Conservation (phyloP, 306 rosid genomes). For the Arachis stenosperma region DNA sequence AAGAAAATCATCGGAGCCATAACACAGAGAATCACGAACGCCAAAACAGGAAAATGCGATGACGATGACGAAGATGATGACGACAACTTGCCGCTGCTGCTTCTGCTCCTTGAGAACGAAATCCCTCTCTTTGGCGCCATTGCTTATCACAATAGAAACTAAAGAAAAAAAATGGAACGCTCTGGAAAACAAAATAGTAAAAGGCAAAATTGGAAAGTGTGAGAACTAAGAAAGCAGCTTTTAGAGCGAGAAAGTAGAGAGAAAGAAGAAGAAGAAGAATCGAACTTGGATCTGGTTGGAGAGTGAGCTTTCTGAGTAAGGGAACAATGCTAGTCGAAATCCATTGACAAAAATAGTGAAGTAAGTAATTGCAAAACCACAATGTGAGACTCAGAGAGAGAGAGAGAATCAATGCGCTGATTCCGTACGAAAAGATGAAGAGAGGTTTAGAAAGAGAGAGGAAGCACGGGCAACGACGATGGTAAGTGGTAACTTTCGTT, state of each 20-base stretch:
- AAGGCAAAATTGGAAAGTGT: background rate
- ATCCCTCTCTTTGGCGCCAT: constrained; percentile 72
- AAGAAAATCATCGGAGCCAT: constrained; percentile 70
- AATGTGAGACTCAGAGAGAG: constrained; percentile 13
- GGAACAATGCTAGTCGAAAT: constrained; percentile 39
- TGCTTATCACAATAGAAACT: constrained; percentile 29
- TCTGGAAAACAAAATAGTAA: background rate
- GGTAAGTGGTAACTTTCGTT: background rate
- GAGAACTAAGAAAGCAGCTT: constrained; percentile 2
- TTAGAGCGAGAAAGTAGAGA: background rate
- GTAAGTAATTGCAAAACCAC: background rate
- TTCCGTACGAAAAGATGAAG: constrained; percentile 9
- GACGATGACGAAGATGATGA: background rate
- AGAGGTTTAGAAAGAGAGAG: constrained; percentile 5
- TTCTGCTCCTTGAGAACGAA: constrained; percentile 47
- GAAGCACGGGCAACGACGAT: background rate
- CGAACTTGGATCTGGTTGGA: background rate
- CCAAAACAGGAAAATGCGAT: constrained; percentile 54
- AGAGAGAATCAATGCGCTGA: constrained; percentile 36
- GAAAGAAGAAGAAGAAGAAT: constrained; percentile 22
- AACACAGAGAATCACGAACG: constrained; percentile 55
- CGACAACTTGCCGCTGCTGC: constrained; percentile 13
- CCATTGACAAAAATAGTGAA: constrained; percentile 24
- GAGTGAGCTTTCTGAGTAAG: constrained; percentile 20
- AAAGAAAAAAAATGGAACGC: constrained; percentile 23